Conservation (phyloP, 2,329 filamentous ascomycete species). For the Plenodomus biglobosus region DNA sequence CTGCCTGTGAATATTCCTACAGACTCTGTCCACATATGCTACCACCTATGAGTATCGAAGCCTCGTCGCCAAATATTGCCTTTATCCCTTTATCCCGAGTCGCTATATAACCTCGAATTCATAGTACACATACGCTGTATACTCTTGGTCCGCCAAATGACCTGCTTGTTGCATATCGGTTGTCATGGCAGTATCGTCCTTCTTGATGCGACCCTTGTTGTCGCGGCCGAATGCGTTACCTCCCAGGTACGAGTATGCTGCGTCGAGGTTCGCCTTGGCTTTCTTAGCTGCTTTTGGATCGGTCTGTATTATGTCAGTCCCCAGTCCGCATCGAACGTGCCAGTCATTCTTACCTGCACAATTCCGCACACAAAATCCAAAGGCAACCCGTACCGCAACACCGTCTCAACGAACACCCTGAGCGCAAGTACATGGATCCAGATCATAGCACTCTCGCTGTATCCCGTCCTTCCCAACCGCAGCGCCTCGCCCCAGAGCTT, state of each 20-base stretch:
- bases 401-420: constrained; percentile 94
- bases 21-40: background rate
- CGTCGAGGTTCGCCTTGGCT: constrained; percentile 67
- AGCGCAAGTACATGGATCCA: constrained; percentile 92
- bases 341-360: constrained; percentile 67
- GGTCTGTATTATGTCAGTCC: constrained; percentile 58
- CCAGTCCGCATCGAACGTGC: background rate
- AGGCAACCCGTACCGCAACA: constrained; percentile 91
- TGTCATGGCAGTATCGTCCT: constrained; percentile 78
- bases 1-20: constrained; percentile 1
- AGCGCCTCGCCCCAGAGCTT: constrained; percentile 93
- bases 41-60: background rate
- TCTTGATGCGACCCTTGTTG: constrained; percentile 87
- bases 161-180: constrained; percentile 81
- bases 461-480: constrained; percentile 83
- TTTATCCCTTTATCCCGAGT: background rate
- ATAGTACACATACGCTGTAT: constrained; percentile 96
- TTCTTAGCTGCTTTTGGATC: constrained; percentile 80
- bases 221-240: constrained; percentile 93
- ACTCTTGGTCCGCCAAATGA: constrained; percentile 73
- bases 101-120: constrained; percentile 71
- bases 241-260: constrained; percentile 84
- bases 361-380: constrained; percentile 84
- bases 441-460: constrained; percentile 93
- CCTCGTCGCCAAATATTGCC: background rate